Conservation (phyloP, 768 basidiomycete genomes). For the Cantharellus cinnabarinus region DNA sequence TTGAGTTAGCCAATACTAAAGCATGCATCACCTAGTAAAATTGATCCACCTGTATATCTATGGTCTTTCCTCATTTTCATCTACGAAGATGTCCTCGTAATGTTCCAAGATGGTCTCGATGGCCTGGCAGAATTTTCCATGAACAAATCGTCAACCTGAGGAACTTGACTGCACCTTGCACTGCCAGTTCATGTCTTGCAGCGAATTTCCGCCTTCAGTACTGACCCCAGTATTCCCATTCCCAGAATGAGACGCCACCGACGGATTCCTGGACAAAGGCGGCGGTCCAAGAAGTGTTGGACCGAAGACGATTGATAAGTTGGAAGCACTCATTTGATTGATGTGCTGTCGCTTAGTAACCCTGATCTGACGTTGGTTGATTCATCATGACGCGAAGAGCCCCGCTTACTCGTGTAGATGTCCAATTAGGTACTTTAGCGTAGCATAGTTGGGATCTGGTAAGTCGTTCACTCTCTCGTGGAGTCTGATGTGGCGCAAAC, state of each 20-base stretch:
- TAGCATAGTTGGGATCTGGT: constrained; percentile 97
- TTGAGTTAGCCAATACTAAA: too few species aligned
- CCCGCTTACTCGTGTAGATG: constrained; percentile 60
- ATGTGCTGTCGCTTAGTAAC: constrained; percentile 51
- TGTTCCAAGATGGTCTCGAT: constrained; percentile 90
- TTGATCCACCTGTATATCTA: too few species aligned
- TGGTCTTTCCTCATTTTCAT: constrained; percentile 25
- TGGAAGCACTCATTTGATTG: constrained; percentile 86
- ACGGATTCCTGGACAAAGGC: constrained; percentile 10
- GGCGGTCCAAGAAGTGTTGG: constrained; percentile 83
- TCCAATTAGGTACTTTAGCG: constrained; percentile 85
- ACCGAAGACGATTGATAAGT: constrained; percentile 91
- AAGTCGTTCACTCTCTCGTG: constrained; percentile 96
- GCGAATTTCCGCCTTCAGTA: constrained; percentile 16
- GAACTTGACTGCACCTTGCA: constrained; percentile 18
- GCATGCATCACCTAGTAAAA: too few species aligned
- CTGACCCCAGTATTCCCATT: constrained; percentile 2
- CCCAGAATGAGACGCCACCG: neutral
- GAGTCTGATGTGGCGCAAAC: constrained; percentile 82
- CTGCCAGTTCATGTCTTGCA: constrained; percentile 25
- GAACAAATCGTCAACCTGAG: constrained; percentile 6
- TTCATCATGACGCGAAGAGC: neutral
- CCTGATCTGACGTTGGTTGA: constrained; percentile 21
- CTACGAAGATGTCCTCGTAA: constrained; percentile 92
- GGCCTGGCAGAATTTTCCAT: constrained; percentile 29